Base-by-base conservation (phyloP, 805 yeast genomes). In the Zygosaccharomyces pseudorouxii region DNA sequence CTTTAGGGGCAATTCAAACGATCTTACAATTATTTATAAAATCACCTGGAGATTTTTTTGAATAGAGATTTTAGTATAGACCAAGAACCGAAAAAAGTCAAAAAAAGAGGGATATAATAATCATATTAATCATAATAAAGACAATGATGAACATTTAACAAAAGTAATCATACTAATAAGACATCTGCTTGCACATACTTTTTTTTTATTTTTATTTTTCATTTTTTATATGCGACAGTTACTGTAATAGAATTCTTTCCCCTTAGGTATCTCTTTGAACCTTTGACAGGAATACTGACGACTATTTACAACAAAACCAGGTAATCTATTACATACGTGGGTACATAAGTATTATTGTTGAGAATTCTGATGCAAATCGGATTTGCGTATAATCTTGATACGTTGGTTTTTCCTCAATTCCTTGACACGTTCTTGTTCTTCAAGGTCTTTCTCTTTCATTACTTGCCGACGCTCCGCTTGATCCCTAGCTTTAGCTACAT, bases 1-100 rank as follows among this genome's bases (percentile, higher is more conserved):
- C 74, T 23, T 63, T 79, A 55, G 79, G 81, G 19, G 75, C 78
- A 3, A 69, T 80, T 61, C 84, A 80, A 65, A 69, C 71, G 20
- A 71, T 80, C 44, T 63, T 80, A 45, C 77, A 76, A 50, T 64
- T 70, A 18, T 69, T 79, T 65, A 80, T 80, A 51, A 69, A 58
- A 38, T 52, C 56, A 9, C 78, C 77, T 16, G 63, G 54, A 3
- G 54, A 52, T 22, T 74, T 62, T 25, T 73, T 70, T 36, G 35
- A 25, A n/a, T 27, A 38, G 31, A 33, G 31, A 20, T 27, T 12
- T 27, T 39, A 9, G 28, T 28, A 40, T 16, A 29, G 18, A 41
- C 27, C 11, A 39, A 41, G 29, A 5, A 19, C 20, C 23, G 28
- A 25, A 25, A 2, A 25, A 25, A 25, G 10, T 25, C 23, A 22